Evolutionary conservation across 1,284 basidiomycete genomes (phyloP).

Genomic region (Pseudozyma tsukubaensis): DNA sequence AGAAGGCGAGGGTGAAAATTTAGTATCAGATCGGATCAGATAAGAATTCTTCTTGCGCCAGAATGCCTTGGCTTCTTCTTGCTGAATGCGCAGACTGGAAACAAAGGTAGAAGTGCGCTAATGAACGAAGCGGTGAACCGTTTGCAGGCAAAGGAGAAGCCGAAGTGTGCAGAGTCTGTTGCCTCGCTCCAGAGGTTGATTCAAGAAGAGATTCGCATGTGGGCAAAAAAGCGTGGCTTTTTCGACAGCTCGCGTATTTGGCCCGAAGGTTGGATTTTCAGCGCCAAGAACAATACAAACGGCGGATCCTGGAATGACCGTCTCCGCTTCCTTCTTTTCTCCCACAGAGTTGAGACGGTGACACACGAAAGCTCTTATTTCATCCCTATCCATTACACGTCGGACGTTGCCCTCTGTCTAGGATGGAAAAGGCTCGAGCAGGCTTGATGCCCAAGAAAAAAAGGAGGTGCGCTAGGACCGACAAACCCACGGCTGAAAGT

Average conservation of each 20-base stretch:
- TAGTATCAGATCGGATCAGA: slow-evolving; percentile 40
- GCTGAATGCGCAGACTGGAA: background rate
- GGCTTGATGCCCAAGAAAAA: background rate
- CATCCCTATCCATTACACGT: no score
- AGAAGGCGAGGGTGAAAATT: slow-evolving; percentile 1
- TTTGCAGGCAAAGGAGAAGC: background rate
- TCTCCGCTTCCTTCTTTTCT: no score
- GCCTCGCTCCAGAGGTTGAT: no score
- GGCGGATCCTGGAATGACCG: background rate
- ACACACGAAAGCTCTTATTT: no score
- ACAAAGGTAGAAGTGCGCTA: background rate
- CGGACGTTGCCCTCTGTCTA: background rate
- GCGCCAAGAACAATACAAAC: background rate
- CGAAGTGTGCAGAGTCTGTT: no score
- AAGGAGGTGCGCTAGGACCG: slow-evolving; percentile 3
- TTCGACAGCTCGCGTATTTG: slow-evolving; percentile 21
- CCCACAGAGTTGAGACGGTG: no score
- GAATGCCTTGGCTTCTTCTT: background rate
- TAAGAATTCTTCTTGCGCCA: slow-evolving; percentile 11
- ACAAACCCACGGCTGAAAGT: slow-evolving; percentile 17
- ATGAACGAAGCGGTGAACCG: background rate
- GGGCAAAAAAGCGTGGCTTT: slow-evolving; percentile 9
- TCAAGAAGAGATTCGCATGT: slow-evolving; percentile 6
- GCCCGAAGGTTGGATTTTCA: slow-evolving; percentile 2
- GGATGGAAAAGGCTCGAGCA: slow-evolving; percentile 1